phyloP scores from a whole-genome alignment of 2,329 filamentous ascomycete genomes.

The Chaetomiaceae sp. region DNA sequence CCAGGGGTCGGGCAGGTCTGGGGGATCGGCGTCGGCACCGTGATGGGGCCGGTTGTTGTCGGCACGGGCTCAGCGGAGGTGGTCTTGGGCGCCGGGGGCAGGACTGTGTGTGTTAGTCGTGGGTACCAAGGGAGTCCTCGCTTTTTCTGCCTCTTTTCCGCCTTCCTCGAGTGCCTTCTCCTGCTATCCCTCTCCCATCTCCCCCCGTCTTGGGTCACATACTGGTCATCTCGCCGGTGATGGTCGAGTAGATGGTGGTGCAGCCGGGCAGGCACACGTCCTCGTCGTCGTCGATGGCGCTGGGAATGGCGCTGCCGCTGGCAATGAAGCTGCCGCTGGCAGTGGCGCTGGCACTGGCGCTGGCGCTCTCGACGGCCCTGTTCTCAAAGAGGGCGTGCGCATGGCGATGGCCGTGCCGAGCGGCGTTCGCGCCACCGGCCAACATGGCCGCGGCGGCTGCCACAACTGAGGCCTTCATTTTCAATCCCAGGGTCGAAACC shows the following conservation, averaged over 20 bases:
- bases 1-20: constrained; percentile 60
- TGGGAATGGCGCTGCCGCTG: too few species aligned
- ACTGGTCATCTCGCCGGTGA: constrained; percentile 63
- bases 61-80: constrained; percentile 31
- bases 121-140: not conserved
- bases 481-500: constrained; percentile 34
- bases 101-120: constrained; percentile 12
- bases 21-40: constrained; percentile 48
- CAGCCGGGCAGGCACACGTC: constrained; percentile 2
- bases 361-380: constrained; percentile 38
- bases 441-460: constrained; percentile 60
- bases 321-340: too few species aligned
- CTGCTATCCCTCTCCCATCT: not conserved
- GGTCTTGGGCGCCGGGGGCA: constrained; percentile 28
- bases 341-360: too few species aligned
- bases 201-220: constrained; percentile 31
- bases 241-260: constrained; percentile 63
- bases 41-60: constrained; percentile 39
- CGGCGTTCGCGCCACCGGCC: constrained; percentile 52
- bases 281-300: too few species aligned
- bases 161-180: not conserved
- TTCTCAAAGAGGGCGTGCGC: constrained; percentile 53
- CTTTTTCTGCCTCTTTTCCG: too few species aligned
- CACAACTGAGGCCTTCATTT: constrained; percentile 70
- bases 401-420: constrained; percentile 56